Conservation (phyloP, 2,329 filamentous ascomycete species). For the Talaromyces sp. region DNA sequence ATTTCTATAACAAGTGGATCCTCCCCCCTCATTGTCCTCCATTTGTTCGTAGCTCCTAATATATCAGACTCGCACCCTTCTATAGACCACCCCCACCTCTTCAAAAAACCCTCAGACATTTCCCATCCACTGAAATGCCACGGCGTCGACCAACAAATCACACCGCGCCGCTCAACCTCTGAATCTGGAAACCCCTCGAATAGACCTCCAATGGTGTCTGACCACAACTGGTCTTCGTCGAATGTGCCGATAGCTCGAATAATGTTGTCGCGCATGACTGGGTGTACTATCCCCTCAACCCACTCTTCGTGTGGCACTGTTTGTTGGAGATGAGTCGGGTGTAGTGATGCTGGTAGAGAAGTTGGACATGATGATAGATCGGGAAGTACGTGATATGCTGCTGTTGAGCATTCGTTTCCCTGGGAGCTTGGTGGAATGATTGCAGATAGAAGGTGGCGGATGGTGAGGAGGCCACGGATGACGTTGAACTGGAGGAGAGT, state of each 20-base stretch:
- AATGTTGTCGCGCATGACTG: constrained; percentile 4
- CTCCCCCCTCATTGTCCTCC: constrained; percentile 1
- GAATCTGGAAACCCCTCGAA: constrained; percentile 5
- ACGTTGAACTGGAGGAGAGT: constrained; percentile 9
- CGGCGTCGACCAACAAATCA: constrained; percentile 7
- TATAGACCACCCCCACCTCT: constrained; percentile 3
- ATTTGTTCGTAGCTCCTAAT: constrained; percentile 3
- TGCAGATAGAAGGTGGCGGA: not conserved
- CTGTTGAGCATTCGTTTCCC: not conserved
- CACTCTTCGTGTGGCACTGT: constrained; percentile 6
- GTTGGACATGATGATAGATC: not conserved
- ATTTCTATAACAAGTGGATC: not conserved
- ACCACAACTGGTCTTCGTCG: constrained; percentile 6
- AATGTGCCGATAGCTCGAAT: constrained; percentile 4
- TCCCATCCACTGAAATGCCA: constrained; percentile 10
- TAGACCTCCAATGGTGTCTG: constrained; percentile 2
- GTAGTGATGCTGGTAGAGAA: not conserved
- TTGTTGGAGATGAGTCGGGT: constrained; percentile 4
- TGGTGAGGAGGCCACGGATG: not conserved
- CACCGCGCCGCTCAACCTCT: constrained; percentile 4
- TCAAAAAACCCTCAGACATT: constrained; percentile 4
- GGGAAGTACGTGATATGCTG: constrained; percentile 1
- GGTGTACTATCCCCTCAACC: constrained; percentile 4
- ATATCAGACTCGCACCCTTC: constrained; percentile 4
- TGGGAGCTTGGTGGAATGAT: not conserved